These are phyloP conservation scores for Aspergillus arachidicola DNA, from an alignment of 2,329 filamentous ascomycete genomes.

Conservation along the genomic window DNA sequence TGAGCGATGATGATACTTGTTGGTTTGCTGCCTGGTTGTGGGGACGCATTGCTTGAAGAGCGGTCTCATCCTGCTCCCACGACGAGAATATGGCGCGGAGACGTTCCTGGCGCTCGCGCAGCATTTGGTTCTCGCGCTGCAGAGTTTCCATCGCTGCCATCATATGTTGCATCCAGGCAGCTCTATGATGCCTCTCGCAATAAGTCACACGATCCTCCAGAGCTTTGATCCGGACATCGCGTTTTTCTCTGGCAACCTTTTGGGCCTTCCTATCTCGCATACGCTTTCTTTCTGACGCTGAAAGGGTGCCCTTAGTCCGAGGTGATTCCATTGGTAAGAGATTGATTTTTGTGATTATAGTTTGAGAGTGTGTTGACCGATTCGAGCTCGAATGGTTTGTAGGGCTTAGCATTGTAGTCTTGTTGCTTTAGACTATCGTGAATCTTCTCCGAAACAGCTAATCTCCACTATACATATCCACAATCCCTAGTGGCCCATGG, in stretches of 20 bases:
- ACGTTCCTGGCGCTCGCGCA: neutral
- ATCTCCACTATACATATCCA: no score
- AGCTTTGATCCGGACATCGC: neutral
- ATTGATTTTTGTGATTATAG: neutral
- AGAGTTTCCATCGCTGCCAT: neutral
- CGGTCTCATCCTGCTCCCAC: neutral
- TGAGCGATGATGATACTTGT: neutral
- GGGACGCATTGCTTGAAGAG: neutral
- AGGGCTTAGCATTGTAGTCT: no score
- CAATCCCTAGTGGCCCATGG: no score
- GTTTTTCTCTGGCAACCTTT: neutral
- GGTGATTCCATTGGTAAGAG: neutral
- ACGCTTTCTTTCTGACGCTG: conserved; percentile 1
- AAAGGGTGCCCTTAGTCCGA: neutral
- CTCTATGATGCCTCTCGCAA: neutral
- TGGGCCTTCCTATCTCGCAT: neutral
- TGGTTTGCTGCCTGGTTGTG: neutral
- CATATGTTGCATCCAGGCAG: neutral
- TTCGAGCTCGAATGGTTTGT: neutral
- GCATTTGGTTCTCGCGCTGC: neutral
- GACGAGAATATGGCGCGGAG: neutral
- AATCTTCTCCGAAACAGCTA: no score
- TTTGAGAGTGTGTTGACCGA: neutral
- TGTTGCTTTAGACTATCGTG: no score
- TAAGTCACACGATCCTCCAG: neutral